These are phyloP conservation scores for Phytophthora hybrid DNA, from an alignment of 352 stramenopile genomes.

Conservation along the genomic window DNA sequence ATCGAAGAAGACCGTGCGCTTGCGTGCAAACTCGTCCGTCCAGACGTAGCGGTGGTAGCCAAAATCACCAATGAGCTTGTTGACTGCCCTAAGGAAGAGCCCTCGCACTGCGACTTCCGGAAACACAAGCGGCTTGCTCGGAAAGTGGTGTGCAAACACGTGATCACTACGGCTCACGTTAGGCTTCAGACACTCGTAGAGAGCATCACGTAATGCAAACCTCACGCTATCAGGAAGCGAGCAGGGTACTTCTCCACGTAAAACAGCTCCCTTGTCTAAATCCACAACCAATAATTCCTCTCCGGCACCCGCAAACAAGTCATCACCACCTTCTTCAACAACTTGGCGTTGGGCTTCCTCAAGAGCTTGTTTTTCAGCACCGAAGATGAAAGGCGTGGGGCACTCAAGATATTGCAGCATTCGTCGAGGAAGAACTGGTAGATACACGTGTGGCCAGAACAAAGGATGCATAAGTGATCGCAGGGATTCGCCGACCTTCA, in stretches of 20 bases:
- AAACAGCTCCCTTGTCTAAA: constrained; percentile 68
- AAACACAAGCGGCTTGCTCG: constrained; percentile 73
- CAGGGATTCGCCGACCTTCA: constrained; percentile 82
- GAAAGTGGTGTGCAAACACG: constrained; percentile 76
- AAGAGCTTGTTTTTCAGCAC: constrained; percentile 68
- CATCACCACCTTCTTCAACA: constrained; percentile 47
- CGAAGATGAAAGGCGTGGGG: constrained; percentile 89
- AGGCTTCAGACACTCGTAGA: constrained; percentile 76
- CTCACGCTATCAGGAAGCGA: constrained; percentile 55
- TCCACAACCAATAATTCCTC: constrained; percentile 83
- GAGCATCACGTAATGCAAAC: constrained; percentile 55
- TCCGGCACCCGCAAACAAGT: constrained; percentile 55
- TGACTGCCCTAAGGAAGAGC: constrained; percentile 72
- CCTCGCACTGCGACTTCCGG: constrained; percentile 75
- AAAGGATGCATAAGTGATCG: constrained; percentile 88
- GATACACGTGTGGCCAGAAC: constrained; percentile 89
- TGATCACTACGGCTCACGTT: constrained; percentile 80
- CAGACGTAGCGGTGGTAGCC: constrained; percentile 87
- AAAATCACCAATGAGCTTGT: constrained; percentile 83
- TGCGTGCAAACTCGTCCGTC: constrained; percentile 85
- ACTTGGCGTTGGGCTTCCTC: constrained; percentile 63
- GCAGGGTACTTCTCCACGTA: constrained; percentile 63
- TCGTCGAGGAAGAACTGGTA: constrained; percentile 76
- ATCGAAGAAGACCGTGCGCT: constrained; percentile 86
- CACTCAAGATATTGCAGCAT: constrained; percentile 90